phyloP scores from a whole-genome alignment of 768 basidiomycete genomes.

The Tricholoma bakamatsutake region DNA sequence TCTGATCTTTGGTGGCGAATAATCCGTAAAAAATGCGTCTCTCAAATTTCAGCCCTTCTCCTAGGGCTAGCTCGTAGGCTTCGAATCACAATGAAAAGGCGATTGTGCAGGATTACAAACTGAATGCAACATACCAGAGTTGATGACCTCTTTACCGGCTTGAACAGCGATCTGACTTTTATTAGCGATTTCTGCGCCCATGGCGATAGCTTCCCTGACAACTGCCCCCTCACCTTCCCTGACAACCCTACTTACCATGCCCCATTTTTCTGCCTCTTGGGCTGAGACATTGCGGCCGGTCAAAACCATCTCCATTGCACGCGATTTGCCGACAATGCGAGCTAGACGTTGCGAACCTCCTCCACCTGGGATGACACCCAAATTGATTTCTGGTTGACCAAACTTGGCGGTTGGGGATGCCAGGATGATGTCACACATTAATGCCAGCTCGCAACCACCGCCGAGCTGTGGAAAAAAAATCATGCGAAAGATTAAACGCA shows the following conservation, averaged over 20 bases:
- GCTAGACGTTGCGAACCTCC: constrained; percentile 92
- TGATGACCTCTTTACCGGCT: constrained; percentile 91
- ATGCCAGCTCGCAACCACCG: constrained; percentile 93
- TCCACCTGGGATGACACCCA: constrained; percentile 92
- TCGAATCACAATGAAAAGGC: constrained; percentile 2
- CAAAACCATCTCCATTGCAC: constrained; percentile 90
- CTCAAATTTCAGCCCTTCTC: constrained; percentile 84
- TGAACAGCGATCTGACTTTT: constrained; percentile 81
- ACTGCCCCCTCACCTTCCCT: constrained; percentile 72
- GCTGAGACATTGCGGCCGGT: constrained; percentile 83
- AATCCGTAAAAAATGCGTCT: constrained; percentile 84
- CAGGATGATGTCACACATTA: constrained; percentile 95
- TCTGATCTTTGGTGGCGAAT: constrained; percentile 93
- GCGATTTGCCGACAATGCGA: constrained; percentile 81
- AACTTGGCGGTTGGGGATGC: constrained; percentile 88
- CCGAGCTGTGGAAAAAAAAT: constrained; percentile 59
- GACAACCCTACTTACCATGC: constrained; percentile 80
- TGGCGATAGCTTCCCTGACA: constrained; percentile 77
- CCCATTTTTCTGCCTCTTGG: constrained; percentile 81
- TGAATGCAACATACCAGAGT: constrained; percentile 51
- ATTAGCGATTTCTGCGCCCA: constrained; percentile 73
- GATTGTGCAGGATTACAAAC: not conserved
- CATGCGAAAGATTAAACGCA: not conserved
- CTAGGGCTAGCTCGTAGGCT: constrained; percentile 76
- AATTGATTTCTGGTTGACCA: constrained; percentile 94